phyloP scores from a whole-genome alignment of 305 asterid species.

The Fraxinus albicans region DNA sequence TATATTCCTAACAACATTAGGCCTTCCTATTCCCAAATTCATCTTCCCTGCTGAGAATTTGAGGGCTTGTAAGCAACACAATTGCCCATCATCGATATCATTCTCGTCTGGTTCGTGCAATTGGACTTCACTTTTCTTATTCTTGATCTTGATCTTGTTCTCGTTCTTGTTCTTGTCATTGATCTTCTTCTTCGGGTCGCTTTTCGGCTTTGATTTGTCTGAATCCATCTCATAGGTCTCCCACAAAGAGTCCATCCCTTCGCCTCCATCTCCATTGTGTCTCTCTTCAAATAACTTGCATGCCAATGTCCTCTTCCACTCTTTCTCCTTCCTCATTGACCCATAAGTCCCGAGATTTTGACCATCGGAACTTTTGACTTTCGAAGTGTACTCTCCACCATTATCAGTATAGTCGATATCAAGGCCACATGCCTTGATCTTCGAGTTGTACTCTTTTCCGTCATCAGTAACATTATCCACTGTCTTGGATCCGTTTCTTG shows the following conservation, averaged over 20 bases:
- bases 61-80: slow-evolving; percentile 79
- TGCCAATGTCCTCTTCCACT: slow-evolving; percentile 83
- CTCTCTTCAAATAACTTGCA: slow-evolving; percentile 80
- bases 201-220: slow-evolving; percentile 11
- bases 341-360: slow-evolving; percentile 34
- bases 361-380: background rate
- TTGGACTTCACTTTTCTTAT: slow-evolving; percentile 12
- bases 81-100: slow-evolving; percentile 39
- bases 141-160: background rate
- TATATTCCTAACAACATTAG: slow-evolving; percentile 59
- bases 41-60: slow-evolving; percentile 79
- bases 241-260: slow-evolving; percentile 94
- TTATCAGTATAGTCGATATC: background rate
- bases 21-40: slow-evolving; percentile 74
- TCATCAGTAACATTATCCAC: background rate
- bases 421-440: background rate
- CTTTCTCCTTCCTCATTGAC: slow-evolving; percentile 78
- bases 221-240: slow-evolving; percentile 65
- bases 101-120: background rate
- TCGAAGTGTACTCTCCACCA: background rate
- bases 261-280: slow-evolving; percentile 52
- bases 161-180: background rate
- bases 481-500: slow-evolving; percentile 52
- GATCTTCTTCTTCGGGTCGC: slow-evolving; percentile 7
- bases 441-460: background rate